A percentile compares a stretch with the other conserved stretches of the same genome.
Evolutionary conservation across 1,284 basidiomycete species (phyloP).

Genomic region (Ganoderma lingzhi): DNA sequence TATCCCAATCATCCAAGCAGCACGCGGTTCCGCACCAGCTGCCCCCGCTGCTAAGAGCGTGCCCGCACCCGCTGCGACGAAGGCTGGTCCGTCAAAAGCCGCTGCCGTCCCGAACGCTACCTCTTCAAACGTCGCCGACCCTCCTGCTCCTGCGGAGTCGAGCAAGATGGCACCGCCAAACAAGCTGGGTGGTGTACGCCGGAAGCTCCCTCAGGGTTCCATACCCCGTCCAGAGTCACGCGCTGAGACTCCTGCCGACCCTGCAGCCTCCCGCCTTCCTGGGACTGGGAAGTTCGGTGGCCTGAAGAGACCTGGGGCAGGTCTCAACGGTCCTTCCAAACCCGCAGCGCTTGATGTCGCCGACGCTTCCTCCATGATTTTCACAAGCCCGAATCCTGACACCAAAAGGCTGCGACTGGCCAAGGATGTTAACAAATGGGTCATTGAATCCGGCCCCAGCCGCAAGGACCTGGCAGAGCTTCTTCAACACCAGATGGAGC

Average conservation of each 20-base stretch:
- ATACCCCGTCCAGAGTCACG: constrained; percentile 66
- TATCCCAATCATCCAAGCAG: constrained; percentile 87
- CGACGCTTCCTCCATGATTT: constrained; percentile 57
- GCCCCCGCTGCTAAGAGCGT: constrained; percentile 26
- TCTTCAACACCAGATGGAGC: constrained; percentile 93
- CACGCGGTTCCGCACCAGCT: constrained; percentile 51
- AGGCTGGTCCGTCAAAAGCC: constrained; percentile 39
- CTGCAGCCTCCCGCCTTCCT: constrained; percentile 46
- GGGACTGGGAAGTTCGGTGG: constrained; percentile 49
- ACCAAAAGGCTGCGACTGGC: constrained; percentile 78
- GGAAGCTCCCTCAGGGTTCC: constrained; percentile 74
- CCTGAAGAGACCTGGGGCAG: constrained; percentile 57
- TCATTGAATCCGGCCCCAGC: constrained; percentile 83
- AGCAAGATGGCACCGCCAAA: constrained; percentile 40
- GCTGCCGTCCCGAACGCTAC: constrained; percentile 26
- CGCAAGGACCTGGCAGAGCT: constrained; percentile 90
- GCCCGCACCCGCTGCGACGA: constrained; percentile 35
- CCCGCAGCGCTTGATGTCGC: constrained; percentile 43
- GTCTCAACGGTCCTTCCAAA: constrained; percentile 41
- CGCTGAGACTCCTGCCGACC: constrained; percentile 61
- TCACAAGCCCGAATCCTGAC: constrained; percentile 77
- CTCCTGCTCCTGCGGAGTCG: constrained; percentile 30
- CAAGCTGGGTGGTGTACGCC: constrained; percentile 70
- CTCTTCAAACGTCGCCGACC: constrained; percentile 26
- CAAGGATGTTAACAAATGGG: constrained; percentile 85